These are phyloP conservation scores for Scedosporium apiospermum DNA, from an alignment of 2,329 filamentous ascomycete species.

Conservation along the genomic window DNA sequence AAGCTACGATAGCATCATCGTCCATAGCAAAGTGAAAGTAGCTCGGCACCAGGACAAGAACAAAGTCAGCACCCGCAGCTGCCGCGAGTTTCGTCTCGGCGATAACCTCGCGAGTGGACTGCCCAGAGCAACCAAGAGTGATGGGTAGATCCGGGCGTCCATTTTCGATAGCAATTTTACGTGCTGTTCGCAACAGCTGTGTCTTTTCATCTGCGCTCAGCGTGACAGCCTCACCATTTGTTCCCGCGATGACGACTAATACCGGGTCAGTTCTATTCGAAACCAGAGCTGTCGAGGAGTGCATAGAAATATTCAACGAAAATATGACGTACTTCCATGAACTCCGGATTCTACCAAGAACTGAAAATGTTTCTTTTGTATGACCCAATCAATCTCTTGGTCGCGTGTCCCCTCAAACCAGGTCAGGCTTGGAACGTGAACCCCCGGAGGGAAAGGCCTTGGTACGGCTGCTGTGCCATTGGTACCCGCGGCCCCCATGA, in stretches of 20 bases:
- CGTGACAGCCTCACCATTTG: constrained; percentile 66
- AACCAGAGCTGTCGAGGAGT: not conserved
- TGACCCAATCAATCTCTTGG: constrained; percentile 47
- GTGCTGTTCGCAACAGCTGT: constrained; percentile 50
- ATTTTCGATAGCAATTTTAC: constrained; percentile 45
- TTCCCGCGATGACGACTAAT: constrained; percentile 59
- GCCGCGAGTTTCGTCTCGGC: constrained; percentile 53
- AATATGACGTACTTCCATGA: constrained; percentile 29
- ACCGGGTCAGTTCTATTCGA: not conserved
- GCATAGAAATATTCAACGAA: not conserved
- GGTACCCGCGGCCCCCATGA: too few relatives aligned
- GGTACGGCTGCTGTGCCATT: constrained; percentile 10
- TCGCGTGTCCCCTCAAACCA: constrained; percentile 37
- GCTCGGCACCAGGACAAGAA: constrained; percentile 58
- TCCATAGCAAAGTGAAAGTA: constrained; percentile 61
- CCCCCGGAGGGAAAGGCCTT: constrained; percentile 35
- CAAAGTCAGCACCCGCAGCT: constrained; percentile 56
- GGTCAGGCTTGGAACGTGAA: constrained; percentile 47
- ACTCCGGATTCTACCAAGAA: constrained; percentile 44
- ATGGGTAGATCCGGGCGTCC: constrained; percentile 50
- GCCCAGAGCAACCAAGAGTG: constrained; percentile 57
- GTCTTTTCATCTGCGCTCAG: constrained; percentile 55
- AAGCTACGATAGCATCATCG: constrained; percentile 47
- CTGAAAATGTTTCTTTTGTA: constrained; percentile 42
- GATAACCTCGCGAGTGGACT: constrained; percentile 58